Evolutionary conservation across 306 rosid species (phyloP), one percentile per base, ranked within the genome.

Genomic region (Cyclanthera cordifolia): DNA sequence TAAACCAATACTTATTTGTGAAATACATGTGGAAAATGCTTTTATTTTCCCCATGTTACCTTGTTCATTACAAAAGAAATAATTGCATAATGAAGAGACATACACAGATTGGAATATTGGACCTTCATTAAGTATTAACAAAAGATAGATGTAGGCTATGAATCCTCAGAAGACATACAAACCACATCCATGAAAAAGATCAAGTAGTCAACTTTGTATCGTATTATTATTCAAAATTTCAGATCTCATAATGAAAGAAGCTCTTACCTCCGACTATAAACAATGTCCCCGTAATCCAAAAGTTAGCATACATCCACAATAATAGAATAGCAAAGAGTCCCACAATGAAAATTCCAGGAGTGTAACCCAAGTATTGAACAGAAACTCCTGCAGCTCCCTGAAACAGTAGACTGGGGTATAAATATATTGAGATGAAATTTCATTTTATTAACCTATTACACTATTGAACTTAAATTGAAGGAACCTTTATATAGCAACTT

Each of bases 251-350:
- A 72, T 69, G 63, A 70, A 78, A 65, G 52, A 20, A 24, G 24
- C 27, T 5, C 76, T 45, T 85, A 94, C 99, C 99, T 88, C 96
- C 99, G 66, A 94, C 90, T 41, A 94, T 74, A 74, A 94, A 91
- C 77, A 94, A 79, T 14, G 81, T 76, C 78, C 99, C 99, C 6
- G 96, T 81, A 79, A 94, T 88, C 99, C 97, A 90, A 80, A 94
- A 86, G 86, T 94, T 90, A 73, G 97, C 99, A 75, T 80, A 94
- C 96, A 88, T 90, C 99, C 97, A 94, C 75, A 94, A 82, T 65
- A 94, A 76, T 52, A 94, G 90, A 88, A 94, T 94, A 67, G 80
- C 96, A 27, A 88, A 85, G 61, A 94, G 85, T 75, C 99, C 99
- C 25, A 94, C 97, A 10, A 94, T 90, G 61, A 90, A 94, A 67